Percentiles rank a stretch among this genome's conserved stretches.
phyloP scores from a whole-genome alignment of 257 asterid species.

The Capsicum baccatum region DNA sequence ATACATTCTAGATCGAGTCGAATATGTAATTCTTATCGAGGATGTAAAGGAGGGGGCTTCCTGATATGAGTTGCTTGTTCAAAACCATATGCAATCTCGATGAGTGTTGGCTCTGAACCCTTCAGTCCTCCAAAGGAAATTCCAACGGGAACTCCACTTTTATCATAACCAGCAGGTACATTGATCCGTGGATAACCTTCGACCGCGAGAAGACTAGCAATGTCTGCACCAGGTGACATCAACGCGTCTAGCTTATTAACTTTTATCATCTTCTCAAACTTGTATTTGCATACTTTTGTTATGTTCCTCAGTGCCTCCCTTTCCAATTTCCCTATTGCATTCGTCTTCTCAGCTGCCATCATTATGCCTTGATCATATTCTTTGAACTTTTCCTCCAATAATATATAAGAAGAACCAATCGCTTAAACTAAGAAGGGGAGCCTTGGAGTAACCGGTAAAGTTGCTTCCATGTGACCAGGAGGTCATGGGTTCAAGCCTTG shows the following conservation, averaged over 20 bases:
- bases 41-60: slow-evolving; percentile 48
- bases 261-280: slow-evolving; percentile 49
- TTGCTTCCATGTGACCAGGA: no score
- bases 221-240: slow-evolving; percentile 27
- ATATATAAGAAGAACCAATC: not conserved
- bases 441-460: no score
- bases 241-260: slow-evolving; percentile 47
- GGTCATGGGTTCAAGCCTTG: no score
- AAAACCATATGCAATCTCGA: slow-evolving; percentile 62
- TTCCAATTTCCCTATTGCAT: slow-evolving; percentile 44
- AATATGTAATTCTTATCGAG: not conserved
- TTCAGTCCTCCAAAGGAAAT: slow-evolving; percentile 57
- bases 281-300: slow-evolving; percentile 28
- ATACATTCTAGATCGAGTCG: not conserved
- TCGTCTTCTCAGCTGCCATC: slow-evolving; percentile 48
- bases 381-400: slow-evolving; percentile 45
- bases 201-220: slow-evolving; percentile 36
- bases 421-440: not conserved
- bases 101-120: slow-evolving; percentile 57
- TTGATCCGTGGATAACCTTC: slow-evolving; percentile 57
- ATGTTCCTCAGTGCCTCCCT: slow-evolving; percentile 38
- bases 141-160: slow-evolving; percentile 46
- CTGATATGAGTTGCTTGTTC: slow-evolving; percentile 61
- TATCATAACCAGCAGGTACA: slow-evolving; percentile 56
- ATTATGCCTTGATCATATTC: slow-evolving; percentile 44